phyloP scores from a whole-genome alignment of 1,284 basidiomycete genomes.

The Tetrapyrgos nigripes region DNA sequence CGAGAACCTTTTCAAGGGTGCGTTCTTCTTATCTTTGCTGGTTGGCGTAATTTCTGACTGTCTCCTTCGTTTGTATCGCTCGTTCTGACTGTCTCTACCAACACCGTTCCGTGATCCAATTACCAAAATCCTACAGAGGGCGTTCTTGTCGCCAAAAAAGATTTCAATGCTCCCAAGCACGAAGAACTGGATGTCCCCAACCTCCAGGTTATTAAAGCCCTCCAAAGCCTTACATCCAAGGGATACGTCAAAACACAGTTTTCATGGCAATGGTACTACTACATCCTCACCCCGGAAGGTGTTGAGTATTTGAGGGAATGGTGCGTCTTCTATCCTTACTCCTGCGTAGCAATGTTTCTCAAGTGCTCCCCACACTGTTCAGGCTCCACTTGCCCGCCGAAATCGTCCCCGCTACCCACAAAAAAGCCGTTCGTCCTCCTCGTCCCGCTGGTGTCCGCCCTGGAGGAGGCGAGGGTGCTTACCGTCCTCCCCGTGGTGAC shows the following conservation, averaged over 20 bases:
- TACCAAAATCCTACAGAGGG: conserved; percentile 73
- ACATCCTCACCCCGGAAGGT: conserved; percentile 93
- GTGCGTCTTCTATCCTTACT: conserved; percentile 48
- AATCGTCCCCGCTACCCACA: conserved; percentile 95
- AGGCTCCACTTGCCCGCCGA: conserved; percentile 93
- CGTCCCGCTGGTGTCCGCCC: conserved; percentile 77
- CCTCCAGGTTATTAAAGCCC: conserved; percentile 98
- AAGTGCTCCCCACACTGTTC: background rate
- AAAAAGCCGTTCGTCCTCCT: conserved; percentile 84
- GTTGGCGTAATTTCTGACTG: background rate
- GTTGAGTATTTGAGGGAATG: conserved; percentile 95
- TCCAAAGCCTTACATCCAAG: conserved; percentile 96
- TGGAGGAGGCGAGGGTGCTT: conserved; percentile 74
- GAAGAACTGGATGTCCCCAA: conserved; percentile 97
- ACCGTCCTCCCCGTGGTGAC: conserved; percentile 88
- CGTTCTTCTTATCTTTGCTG: conserved; percentile 29
- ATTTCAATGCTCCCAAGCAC: conserved; percentile 97
- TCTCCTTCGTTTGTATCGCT: no score
- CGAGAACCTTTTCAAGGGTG: conserved; percentile 98
- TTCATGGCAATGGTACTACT: conserved; percentile 97
- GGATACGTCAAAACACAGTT: conserved; percentile 98
- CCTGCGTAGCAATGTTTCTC: background rate
- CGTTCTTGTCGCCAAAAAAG: conserved; percentile 99
- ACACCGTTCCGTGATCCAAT: background rate
- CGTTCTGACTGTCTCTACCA: background rate